Base-by-base conservation (phyloP, 352 stramenopile species). In the Phytopythium cucurbitacearum region DNA sequence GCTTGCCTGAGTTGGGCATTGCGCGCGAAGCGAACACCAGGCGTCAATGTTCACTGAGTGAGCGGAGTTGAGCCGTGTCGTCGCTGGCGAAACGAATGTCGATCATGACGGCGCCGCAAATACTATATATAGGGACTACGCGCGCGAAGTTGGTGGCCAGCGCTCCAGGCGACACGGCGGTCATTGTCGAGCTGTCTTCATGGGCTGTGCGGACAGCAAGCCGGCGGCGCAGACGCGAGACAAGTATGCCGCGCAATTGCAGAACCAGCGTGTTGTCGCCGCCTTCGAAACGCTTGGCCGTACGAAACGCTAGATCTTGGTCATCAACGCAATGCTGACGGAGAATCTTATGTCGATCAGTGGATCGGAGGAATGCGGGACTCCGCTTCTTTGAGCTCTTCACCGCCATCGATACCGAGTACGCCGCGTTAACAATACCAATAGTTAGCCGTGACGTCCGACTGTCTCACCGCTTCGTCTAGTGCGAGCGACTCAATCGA, bases 401-500 rank as follows among this genome's bases (percentile, higher is more conserved):
- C 47, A 62, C 69, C 7, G 54, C 50, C 11, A 82, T 85, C 67
- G 74, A 82, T 40, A 65, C 43, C 12, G 69, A 82, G 74, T 84
- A 59, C 42, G 56, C 35, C 7, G 16, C 15, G 4, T 41, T 44
- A 28, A 28, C 21, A 28, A 28, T 28, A 28, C 21, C 21, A 28
- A 28, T 28, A 28, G 21, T 28, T 28, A 28, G 21, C 21, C 21
- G 21, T 28, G 21, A 28, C 2, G 21, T 28, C 21, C 21, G 21
- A 28, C 2, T 28, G 21, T 28, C 21, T 28, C 21, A 2, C 21
- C 21, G 21, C 5, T 48, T 33, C 3, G 9, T 36, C 2, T 33
- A 85, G 74, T 8, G 60, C 42, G n/a, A 86, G 72, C 58, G 70
- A 79, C 53, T 68, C 72, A n/a, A 82, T 84, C 35, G 72, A 80